These are phyloP conservation scores for Tolypocladium cylindrosporum DNA, from an alignment of 2,329 filamentous ascomycete species.

Conservation along the genomic window DNA sequence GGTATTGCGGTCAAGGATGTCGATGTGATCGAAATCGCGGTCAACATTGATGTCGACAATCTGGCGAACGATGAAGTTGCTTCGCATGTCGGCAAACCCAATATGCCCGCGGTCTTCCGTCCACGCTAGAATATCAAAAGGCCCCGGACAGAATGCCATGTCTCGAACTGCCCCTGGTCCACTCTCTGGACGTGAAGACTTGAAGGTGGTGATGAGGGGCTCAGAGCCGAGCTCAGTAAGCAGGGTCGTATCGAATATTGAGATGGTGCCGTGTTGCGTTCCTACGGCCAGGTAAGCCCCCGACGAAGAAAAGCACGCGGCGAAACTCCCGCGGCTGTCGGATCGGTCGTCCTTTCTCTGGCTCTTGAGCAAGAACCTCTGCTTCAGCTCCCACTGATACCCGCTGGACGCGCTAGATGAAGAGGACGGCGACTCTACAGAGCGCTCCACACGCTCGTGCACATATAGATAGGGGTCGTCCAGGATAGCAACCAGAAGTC, in stretches of 20 bases:
- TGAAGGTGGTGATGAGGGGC: conserved; percentile 64
- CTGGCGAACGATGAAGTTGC: conserved; percentile 57
- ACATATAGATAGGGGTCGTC: conserved; percentile 84
- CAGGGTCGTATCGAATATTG: conserved; percentile 53
- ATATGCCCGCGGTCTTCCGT: conserved; percentile 76
- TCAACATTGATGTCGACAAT: conserved; percentile 54
- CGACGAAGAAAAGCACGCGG: conserved; percentile 65
- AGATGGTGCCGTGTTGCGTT: conserved; percentile 72
- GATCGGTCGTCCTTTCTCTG: conserved; percentile 44
- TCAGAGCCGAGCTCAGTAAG: conserved; percentile 37
- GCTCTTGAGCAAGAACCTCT: conserved; percentile 46
- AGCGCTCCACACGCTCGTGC: conserved; percentile 44
- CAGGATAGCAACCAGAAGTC: conserved; percentile 70
- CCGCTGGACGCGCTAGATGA: conserved; percentile 12
- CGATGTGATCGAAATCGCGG: conserved; percentile 44
- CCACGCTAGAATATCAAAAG: conserved; percentile 88
- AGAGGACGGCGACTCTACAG: conserved; percentile 19
- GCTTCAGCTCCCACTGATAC: conserved; percentile 42
- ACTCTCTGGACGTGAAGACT: conserved; percentile 63
- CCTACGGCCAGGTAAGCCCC: conserved; percentile 65
- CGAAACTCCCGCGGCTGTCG: conserved; percentile 60
- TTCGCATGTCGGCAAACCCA: conserved; percentile 63
- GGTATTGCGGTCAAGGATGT: conserved; percentile 43
- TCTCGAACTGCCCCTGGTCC: conserved; percentile 73
- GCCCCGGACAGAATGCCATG: conserved; percentile 84